These are phyloP conservation scores for Asclepias syriaca DNA, from an alignment of 257 asterid species.

Conservation along the genomic window DNA sequence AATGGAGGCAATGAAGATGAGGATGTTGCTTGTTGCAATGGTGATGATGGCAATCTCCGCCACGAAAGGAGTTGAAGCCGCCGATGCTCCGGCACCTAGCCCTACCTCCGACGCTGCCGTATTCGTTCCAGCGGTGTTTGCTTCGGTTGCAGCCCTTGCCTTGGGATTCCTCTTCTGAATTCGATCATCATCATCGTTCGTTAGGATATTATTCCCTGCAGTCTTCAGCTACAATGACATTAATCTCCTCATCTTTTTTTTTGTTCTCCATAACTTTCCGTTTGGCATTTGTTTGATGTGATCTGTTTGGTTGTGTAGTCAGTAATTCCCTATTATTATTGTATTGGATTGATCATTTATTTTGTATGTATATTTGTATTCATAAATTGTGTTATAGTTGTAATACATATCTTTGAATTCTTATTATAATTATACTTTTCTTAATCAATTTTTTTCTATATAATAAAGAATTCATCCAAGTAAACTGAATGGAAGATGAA, in stretches of 20 bases:
- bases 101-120: constrained; percentile 45
- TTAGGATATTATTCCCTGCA: too few species aligned
- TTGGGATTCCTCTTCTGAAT: constrained; percentile 36
- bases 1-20: constrained; percentile 47
- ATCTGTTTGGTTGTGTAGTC: not conserved
- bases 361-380: not conserved
- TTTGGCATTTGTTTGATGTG: not conserved
- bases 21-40: constrained; percentile 33
- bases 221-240: not conserved
- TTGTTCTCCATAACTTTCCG: too few species aligned
- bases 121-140: constrained; percentile 39
- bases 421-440: not conserved
- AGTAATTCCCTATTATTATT: not conserved
- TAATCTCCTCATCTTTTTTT: not conserved
- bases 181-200: too few species aligned
- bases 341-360: not conserved
- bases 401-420: not conserved
- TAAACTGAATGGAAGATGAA: too few species aligned
- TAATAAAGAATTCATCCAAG: too few species aligned
- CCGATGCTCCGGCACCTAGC: constrained; percentile 47
- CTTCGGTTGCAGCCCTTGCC: constrained; percentile 40
- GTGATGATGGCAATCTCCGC: constrained; percentile 38
- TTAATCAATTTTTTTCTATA: not conserved
- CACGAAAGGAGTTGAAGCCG: constrained; percentile 38
- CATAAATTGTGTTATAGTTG: not conserved